Conservation (phyloP, 1,139 yeast genomes). For the Wickerhamomyces sp. region DNA sequence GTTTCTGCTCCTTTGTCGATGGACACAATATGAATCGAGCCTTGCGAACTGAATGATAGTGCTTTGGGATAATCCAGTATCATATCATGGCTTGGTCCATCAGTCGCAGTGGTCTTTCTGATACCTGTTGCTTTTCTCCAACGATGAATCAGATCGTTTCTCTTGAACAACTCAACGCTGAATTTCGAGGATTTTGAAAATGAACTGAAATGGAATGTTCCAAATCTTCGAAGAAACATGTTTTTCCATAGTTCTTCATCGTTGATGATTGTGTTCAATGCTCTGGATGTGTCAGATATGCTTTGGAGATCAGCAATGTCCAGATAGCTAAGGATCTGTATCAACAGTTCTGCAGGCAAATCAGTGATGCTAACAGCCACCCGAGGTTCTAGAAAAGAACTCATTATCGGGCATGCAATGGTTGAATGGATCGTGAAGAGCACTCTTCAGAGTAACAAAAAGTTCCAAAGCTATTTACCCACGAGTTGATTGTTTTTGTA, state of each 20-base stretch:
- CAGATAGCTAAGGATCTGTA: conserved; percentile 48
- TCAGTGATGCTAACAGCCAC: no score
- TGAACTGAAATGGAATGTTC: conserved; percentile 47
- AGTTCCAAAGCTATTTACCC: no score
- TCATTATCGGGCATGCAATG: no score
- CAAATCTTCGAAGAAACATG: conserved; percentile 44
- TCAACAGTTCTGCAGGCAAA: conserved; percentile 55
- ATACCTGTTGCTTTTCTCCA: conserved; percentile 49
- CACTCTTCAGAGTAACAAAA: no score
- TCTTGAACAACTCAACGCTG: conserved; percentile 49
- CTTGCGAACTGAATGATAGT: conserved; percentile 31
- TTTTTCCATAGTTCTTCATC: conserved; percentile 61
- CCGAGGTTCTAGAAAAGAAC: no score
- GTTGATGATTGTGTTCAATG: conserved; percentile 46
- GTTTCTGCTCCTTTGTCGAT: conserved; percentile 22
- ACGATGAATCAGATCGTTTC: conserved; percentile 37
- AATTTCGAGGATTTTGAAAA: conserved; percentile 48
- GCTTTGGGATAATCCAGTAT: conserved; percentile 30
- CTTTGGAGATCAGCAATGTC: conserved; percentile 49
- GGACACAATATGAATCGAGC: conserved; percentile 29
- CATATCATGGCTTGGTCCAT: conserved; percentile 23
- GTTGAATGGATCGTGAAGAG: no score
- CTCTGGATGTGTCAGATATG: conserved; percentile 48
- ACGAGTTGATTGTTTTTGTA: no score
- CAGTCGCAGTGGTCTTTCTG: conserved; percentile 27